phyloP scores from a whole-genome alignment of 176 grass and related monocot species.

The Aegilops umbellulata region DNA sequence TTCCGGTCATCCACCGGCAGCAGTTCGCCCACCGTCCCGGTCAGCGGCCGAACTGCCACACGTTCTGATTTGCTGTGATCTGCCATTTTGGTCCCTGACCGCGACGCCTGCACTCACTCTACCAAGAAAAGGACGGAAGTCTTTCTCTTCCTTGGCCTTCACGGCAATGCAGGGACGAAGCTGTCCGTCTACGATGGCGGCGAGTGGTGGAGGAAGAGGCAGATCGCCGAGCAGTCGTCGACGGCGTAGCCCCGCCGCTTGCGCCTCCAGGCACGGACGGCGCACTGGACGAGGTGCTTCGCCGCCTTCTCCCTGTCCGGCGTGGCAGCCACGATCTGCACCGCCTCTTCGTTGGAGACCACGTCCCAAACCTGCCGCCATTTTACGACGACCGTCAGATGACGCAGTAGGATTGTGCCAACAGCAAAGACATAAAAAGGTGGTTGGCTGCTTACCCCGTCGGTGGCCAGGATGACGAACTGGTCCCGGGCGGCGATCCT shows the following conservation, averaged over 20 bases:
- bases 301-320: slow-evolving; percentile 60
- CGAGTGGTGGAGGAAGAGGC: slow-evolving; percentile 80
- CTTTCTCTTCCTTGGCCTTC: neutral
- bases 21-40: slow-evolving; percentile 10
- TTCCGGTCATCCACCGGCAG: slow-evolving; percentile 21
- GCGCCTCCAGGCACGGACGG: slow-evolving; percentile 57
- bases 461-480: slow-evolving; percentile 90
- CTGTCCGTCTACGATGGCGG: neutral
- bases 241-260: slow-evolving; percentile 68
- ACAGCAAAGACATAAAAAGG: neutral
- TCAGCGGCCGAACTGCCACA: slow-evolving; percentile 14
- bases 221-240: slow-evolving; percentile 95
- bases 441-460: slow-evolving; percentile 54
- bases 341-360: slow-evolving; percentile 84
- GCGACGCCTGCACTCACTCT: neutral
- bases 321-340: slow-evolving; percentile 71
- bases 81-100: slow-evolving; percentile 1
- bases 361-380: slow-evolving; percentile 81
- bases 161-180: neutral
- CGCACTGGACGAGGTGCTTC: slow-evolving; percentile 74
- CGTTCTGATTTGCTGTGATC: slow-evolving; percentile 7
- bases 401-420: neutral
- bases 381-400: neutral
- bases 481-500: slow-evolving; percentile 48
- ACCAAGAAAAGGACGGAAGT: neutral